These are phyloP conservation scores for Skeletonema menzelii DNA, from an alignment of 108 stramenopile genomes.

Conservation along the genomic window DNA sequence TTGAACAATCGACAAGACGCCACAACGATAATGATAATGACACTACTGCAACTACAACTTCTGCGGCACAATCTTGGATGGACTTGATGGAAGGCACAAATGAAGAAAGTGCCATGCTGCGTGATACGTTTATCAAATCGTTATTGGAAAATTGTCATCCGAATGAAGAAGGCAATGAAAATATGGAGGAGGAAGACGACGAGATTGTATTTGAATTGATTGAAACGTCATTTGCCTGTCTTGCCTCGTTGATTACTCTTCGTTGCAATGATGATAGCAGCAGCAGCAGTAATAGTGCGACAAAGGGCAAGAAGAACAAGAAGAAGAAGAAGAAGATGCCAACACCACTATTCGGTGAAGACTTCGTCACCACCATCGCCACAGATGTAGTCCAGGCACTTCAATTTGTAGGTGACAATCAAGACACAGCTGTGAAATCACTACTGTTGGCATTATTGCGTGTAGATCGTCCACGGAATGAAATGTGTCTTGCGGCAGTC, in stretches of 20 bases:
- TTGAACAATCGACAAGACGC: not conserved
- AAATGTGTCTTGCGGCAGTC: slow-evolving; percentile 3
- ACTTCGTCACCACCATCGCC: slow-evolving; percentile 15
- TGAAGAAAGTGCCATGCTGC: not conserved
- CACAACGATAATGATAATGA: not conserved
- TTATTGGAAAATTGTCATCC: slow-evolving; percentile 1
- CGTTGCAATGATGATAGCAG: slow-evolving; percentile 4
- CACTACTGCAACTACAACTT: not conserved
- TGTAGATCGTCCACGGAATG: slow-evolving; percentile 28
- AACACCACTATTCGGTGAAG: slow-evolving; percentile 19
- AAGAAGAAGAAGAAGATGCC: not conserved
- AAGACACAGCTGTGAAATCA: not conserved
- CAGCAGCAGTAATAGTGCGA: not conserved
- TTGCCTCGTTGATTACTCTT: slow-evolving; percentile 5
- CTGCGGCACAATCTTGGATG: not conserved
- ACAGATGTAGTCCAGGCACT: slow-evolving; percentile 20
- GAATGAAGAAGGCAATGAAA: not conserved
- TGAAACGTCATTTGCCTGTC: slow-evolving; percentile 4
- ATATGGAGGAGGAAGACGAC: not conserved
- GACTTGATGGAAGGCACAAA: not conserved
- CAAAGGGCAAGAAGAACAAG: not conserved
- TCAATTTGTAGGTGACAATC: not conserved
- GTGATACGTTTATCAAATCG: not conserved
- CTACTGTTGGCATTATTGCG: slow-evolving; percentile 16
- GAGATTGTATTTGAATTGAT: slow-evolving; percentile 3